phyloP scores from a whole-genome alignment of 2,329 filamentous ascomycete species.

The Fusarium phyllophilum region DNA sequence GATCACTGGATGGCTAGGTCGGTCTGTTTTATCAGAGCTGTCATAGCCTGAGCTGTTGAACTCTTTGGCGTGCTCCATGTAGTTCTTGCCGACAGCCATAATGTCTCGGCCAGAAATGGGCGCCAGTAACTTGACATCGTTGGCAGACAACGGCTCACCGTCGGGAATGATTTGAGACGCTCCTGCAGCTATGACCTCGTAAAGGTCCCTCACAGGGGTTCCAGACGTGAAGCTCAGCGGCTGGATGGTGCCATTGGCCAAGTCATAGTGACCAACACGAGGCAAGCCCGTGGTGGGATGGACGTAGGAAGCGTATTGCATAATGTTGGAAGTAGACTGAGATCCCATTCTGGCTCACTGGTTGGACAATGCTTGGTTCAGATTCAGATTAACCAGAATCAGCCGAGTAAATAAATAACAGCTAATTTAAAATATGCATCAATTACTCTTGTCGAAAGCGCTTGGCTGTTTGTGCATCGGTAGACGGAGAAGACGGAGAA shows the following conservation, averaged over 20 bases:
- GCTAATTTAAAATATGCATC: neutral
- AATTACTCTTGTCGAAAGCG: neutral
- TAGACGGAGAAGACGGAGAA: neutral
- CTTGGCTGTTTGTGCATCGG: neutral
- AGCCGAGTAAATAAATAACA: neutral
- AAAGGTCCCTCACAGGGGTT: neutral
- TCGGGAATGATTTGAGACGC: neutral
- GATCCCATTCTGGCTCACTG: neutral
- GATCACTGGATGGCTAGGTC: constrained; percentile 64
- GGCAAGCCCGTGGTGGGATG: neutral
- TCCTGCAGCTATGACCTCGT: neutral
- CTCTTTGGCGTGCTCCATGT: constrained; percentile 65
- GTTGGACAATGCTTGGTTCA: no score
- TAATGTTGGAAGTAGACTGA: neutral
- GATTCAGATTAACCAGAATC: no score
- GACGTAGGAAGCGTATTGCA: neutral
- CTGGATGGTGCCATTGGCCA: neutral
- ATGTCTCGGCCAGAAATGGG: constrained; percentile 61
- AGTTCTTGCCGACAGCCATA: constrained; percentile 68
- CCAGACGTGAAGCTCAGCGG: neutral
- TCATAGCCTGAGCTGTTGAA: constrained; percentile 66
- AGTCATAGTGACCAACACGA: neutral
- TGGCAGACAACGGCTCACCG: neutral
- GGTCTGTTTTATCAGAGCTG: constrained; percentile 62
- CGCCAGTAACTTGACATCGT: constrained; percentile 53